These are phyloP conservation scores for Rhizoclosmatium hyalinum DNA, from an alignment of 371 early-diverging fungal species.

Conservation along the genomic window DNA sequence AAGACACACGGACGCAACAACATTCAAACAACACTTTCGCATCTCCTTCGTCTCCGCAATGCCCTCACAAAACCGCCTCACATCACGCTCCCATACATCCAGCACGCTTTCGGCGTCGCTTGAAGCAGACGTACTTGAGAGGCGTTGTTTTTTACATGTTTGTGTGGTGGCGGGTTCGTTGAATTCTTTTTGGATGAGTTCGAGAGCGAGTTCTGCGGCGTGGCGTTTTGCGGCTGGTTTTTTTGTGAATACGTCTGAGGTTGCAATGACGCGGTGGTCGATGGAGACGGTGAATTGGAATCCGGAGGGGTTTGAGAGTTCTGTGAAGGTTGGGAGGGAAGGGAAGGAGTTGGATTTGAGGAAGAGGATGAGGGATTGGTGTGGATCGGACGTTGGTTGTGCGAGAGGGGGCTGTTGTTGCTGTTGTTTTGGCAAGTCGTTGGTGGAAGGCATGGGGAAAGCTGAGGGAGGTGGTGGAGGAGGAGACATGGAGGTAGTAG, in stretches of 20 bases:
- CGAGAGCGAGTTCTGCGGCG: not conserved
- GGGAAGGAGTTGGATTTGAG: not conserved
- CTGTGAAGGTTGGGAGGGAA: not conserved
- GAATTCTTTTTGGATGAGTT: not conserved
- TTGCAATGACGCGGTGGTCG: constrained; percentile 7
- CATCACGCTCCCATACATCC: constrained; percentile 9
- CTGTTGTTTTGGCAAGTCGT: too few species aligned
- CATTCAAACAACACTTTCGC: constrained; percentile 8
- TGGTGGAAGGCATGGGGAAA: not conserved
- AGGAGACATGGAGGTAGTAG: not conserved
- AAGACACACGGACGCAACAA: constrained; percentile 1
- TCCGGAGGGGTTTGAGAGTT: not conserved
- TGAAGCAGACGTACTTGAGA: not conserved
- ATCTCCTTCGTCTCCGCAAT: constrained; percentile 3
- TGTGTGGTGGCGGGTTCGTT: not conserved
- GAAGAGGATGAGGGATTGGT: not conserved
- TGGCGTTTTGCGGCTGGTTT: constrained; percentile 1
- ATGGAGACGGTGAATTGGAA: constrained; percentile 12
- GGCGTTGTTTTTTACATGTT: not conserved
- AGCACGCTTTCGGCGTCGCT: not conserved
- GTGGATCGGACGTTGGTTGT: not conserved
- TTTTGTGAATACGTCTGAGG: not conserved
- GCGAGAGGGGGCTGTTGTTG: not conserved
- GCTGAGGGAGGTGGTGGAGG: not conserved
- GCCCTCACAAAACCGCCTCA: not conserved